phyloP scores from a whole-genome alignment of 257 asterid genomes.

The Schizonepeta tenuifolia region DNA sequence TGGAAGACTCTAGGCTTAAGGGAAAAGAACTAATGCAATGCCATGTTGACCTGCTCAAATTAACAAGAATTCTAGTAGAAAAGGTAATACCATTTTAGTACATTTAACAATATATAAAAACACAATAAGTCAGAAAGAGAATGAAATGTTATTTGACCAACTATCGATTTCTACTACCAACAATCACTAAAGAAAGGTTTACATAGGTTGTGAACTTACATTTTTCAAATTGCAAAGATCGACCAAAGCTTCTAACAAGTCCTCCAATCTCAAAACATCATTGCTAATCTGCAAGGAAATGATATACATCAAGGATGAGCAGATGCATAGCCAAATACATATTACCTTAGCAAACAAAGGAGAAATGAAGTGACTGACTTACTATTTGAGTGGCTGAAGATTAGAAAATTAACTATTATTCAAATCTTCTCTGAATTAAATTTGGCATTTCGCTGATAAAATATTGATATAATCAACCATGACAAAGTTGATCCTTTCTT shows the following conservation, averaged over 20 bases:
- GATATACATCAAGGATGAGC: slow-evolving; percentile 22
- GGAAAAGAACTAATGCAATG: background rate
- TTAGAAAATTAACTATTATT: background rate
- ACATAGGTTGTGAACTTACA: slow-evolving; percentile 52
- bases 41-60: slow-evolving; percentile 1
- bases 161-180: slow-evolving; percentile 17
- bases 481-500: background rate
- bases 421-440: slow-evolving; percentile 5
- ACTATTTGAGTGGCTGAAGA: slow-evolving; percentile 11
- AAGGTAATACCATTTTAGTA: background rate
- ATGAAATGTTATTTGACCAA: slow-evolving; percentile 25
- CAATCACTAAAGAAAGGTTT: slow-evolving; percentile 16
- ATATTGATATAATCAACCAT: slow-evolving; percentile 15
- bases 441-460: slow-evolving; percentile 2
- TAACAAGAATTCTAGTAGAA: slow-evolving; percentile 7
- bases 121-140: slow-evolving; percentile 12
- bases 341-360: slow-evolving; percentile 28
- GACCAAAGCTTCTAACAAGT: slow-evolving; percentile 68
- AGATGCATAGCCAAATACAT: background rate
- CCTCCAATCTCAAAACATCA: slow-evolving; percentile 57
- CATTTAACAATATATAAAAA: slow-evolving; percentile 11
- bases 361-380: background rate
- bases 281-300: slow-evolving; percentile 62
- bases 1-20: background rate
- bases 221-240: slow-evolving; percentile 71